Evolutionary conservation across 176 grass and related monocot species (phyloP).

Genomic region (Aegilops sharonensis): DNA sequence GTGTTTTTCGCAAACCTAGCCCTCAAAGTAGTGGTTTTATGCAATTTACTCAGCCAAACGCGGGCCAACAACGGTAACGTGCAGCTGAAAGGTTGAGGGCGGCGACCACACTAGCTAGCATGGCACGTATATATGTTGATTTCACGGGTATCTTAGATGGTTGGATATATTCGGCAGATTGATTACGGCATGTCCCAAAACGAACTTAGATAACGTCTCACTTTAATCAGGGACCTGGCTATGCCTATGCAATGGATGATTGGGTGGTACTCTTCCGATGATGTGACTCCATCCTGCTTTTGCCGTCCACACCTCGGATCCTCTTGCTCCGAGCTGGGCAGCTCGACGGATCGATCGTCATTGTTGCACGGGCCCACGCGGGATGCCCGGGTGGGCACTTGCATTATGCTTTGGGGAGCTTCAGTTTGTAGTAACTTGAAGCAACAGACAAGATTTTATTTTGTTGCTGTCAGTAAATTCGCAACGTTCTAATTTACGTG

Average conservation of each 20-base stretch:
- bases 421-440: neutral
- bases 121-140: neutral
- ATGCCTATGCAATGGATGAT: neutral
- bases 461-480: no score
- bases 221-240: neutral
- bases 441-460: neutral
- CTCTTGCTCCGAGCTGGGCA: neutral
- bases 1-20: no score
- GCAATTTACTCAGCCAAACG: neutral
- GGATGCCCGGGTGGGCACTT: neutral
- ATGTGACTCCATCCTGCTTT: conserved; percentile 16
- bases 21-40: no score
- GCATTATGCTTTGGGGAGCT: neutral
- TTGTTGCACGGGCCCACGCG: neutral
- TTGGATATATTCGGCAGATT: no score
- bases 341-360: neutral
- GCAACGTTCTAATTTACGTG: no score
- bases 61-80: neutral
- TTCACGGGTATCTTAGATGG: neutral
- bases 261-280: neutral
- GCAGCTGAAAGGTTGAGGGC: neutral
- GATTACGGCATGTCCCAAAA: neutral
- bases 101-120: neutral
- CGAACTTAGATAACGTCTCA: conserved; percentile 1
- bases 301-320: conserved; percentile 22